Evolutionary conservation across 768 basidiomycete genomes (phyloP), one percentile per base, ranked within the genome.

Genomic region (Panus rudis): DNA sequence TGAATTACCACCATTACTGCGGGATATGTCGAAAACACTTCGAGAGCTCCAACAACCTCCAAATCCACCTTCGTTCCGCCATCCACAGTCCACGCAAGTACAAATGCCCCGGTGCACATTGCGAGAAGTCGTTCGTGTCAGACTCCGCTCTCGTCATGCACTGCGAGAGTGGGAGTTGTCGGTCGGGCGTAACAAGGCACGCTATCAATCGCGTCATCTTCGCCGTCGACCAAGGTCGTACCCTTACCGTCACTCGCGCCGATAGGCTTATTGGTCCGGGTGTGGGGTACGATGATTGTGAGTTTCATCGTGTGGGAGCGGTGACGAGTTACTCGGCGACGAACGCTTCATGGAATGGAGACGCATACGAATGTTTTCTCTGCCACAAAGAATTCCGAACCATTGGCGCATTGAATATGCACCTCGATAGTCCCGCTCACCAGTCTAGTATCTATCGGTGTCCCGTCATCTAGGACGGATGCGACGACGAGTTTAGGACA

Each of bases 361-460:
- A 0, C 3, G 63, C 50, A 5, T 84, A 67, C 52, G 80, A 84
- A 58, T 84, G 81, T 55, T 74, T 76, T 52, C 58, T 84, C 21
- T 84, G 82, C 53, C 68, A 77, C 69, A 3, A 40, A 17, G 50
- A 39, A 10, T 79, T 70, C 51, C 22, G 51, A 39, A 52, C 63
- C 0, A 67, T 83, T 11, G 11, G 12, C 0, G 62, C 59, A 6
- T 67, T 86, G 39, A 81, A 86, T 52, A 65, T 71, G 48, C 85
- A 86, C 52, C 66, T 85, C 31, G 65, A 68, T 37, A 84, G 83
- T 58, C 78, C 84, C 2, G 63, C 53, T 2, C 84, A 84, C 53
- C 58, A 70, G 49, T 65, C 70, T 1, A 68, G 64, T 54, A 63
- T 71, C 3, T 84, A 79, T 52, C 51, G 69, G 2, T 85, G 83